Evolutionary conservation across 345 rosid species (phyloP).

Genomic region (Eutrema yunnanense): DNA sequence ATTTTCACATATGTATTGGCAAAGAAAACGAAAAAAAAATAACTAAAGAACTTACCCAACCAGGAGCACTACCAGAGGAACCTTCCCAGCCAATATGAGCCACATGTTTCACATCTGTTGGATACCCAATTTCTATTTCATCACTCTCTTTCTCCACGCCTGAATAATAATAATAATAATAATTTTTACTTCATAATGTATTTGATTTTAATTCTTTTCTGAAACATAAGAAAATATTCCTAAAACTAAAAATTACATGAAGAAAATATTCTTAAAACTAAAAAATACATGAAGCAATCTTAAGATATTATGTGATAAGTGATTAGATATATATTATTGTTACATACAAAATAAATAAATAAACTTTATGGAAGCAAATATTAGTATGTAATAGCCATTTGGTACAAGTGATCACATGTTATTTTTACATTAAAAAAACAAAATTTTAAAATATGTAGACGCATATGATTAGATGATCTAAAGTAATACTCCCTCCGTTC

Average conservation of each 20-base stretch:
- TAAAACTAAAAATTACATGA: not conserved
- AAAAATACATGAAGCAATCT: not conserved
- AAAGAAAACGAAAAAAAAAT: too few relatives aligned
- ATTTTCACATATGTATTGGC: not conserved
- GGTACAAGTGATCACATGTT: not conserved
- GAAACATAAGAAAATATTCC: not conserved
- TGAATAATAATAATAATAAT: not conserved
- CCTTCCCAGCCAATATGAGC: constrained; percentile 93
- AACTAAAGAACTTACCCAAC: constrained; percentile 58
- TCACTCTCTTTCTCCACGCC: constrained; percentile 54
- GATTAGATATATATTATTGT: not conserved
- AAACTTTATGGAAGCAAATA: not conserved
- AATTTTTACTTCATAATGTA: not conserved
- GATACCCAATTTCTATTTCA: constrained; percentile 78
- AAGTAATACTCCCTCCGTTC: too few relatives aligned
- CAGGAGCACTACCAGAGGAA: constrained; percentile 70
- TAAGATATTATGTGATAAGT: not conserved
- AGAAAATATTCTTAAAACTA: not conserved
- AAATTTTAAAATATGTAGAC: not conserved
- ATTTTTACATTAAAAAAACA: not conserved
- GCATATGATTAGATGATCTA: not conserved
- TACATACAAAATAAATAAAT: not conserved
- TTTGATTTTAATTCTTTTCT: not conserved
- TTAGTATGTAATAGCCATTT: not conserved
- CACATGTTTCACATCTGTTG: constrained; percentile 93